phyloP scores from a whole-genome alignment of 2,329 filamentous ascomycete species.

The Graphiopsis chlorocephala region DNA sequence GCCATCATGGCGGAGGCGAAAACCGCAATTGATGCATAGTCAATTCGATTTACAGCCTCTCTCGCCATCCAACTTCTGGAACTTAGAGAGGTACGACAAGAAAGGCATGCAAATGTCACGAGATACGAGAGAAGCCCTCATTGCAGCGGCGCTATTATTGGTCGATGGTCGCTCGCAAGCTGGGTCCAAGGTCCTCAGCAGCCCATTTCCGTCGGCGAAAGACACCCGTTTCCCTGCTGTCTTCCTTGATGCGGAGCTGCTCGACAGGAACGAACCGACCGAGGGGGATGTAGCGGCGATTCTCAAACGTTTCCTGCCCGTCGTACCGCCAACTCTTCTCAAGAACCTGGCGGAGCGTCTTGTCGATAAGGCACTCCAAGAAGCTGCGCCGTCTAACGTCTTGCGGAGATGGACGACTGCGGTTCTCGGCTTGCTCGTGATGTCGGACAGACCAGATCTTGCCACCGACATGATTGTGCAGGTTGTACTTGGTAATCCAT shows the following conservation, averaged over 20 bases:
- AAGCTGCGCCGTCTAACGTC: neutral
- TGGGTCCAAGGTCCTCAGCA: slow-evolving; percentile 24
- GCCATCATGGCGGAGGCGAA: neutral
- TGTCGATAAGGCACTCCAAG: neutral
- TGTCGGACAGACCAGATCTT: neutral
- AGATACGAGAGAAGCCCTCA: slow-evolving; percentile 31
- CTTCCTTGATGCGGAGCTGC: slow-evolving; percentile 28
- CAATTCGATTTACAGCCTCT: neutral
- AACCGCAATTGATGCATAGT: neutral
- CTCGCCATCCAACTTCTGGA: slow-evolving; percentile 7
- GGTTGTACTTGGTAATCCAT: slow-evolving; percentile 20
- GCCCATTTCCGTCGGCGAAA: slow-evolving; percentile 27
- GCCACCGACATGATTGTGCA: neutral
- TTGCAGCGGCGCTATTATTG: slow-evolving; percentile 36
- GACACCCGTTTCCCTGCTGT: slow-evolving; percentile 34
- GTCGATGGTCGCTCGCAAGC: slow-evolving; percentile 29
- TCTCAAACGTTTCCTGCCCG: neutral
- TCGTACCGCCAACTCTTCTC: neutral
- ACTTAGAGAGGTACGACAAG: neutral
- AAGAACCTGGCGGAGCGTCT: neutral
- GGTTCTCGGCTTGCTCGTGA: slow-evolving; percentile 17
- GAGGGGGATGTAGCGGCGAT: neutral
- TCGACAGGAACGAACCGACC: neutral
- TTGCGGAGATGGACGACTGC: slow-evolving; percentile 7
- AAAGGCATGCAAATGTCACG: slow-evolving; percentile 1